Evolutionary conservation across 2,329 filamentous ascomycete species (phyloP), one percentile per base, ranked within the genome.

Genomic region (Sporothrix globosa): DNA sequence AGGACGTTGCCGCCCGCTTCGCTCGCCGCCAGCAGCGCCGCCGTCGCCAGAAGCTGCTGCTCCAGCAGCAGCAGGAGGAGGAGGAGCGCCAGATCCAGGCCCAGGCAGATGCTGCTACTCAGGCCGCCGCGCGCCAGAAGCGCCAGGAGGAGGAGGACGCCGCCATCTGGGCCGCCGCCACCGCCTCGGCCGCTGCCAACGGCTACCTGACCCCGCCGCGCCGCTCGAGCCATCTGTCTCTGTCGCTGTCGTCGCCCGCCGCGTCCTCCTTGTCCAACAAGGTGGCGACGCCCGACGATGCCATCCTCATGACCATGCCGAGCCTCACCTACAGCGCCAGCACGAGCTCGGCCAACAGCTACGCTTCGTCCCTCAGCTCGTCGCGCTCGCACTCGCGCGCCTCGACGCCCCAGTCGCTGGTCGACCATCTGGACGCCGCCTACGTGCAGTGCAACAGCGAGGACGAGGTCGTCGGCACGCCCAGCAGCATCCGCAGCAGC

Each of bases 1-100:
- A 83, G 58, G 83, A 86, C 72, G 82, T 89, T 69, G 80, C 83
- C 73, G 82, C 82, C 60, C 82, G 83, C 77, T 82, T 87, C 75
- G 80, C 80, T 69, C 83, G 83, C 75, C 84, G 84, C 79, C 78
- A 84, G 75, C 81, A 83, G 74, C 82, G 85, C 74, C 72, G 74
- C 73, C 72, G 70, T 73, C 60, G 71, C 72, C 48, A 72, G 69
- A 68, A 70, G 63, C 69, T 70, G 4, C 69, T 65, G 19, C 72
- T 77, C 50, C 82, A 81, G 75, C 80, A 83, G 77, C 80, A 83
- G 77, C 81, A 83, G 78, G 81, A 83, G 68, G 52, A 73, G 50
- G 56, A 72, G 60, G 63, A 71, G 69, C 69, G 72, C 70, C 27
- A 71, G 73, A 24, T 21, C 48, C 30, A 54, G 52, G 24, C 11